Evolutionary conservation across 345 rosid species (phyloP).

Genomic region (Eucalyptus sp.): DNA sequence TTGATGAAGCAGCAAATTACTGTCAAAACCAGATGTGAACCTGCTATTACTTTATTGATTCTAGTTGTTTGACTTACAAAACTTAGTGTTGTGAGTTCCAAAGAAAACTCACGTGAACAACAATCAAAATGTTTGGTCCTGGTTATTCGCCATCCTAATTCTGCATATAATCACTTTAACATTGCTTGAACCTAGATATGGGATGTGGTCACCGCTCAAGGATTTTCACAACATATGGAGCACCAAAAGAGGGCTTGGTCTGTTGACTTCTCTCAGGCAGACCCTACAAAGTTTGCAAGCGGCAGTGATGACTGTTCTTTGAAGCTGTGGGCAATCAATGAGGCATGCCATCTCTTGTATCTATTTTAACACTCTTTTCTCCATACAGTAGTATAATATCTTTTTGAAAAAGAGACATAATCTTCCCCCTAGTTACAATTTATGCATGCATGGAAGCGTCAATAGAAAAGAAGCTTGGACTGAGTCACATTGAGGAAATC

Average conservation of each 20-base stretch:
- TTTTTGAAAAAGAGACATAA: not conserved
- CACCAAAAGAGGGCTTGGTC: slow-evolving; percentile 92
- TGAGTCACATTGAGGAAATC: not conserved
- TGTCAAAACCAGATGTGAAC: not conserved
- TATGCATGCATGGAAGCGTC: not conserved
- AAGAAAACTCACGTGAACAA: not conserved
- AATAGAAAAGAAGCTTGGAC: not conserved
- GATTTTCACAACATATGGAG: slow-evolving; percentile 49
- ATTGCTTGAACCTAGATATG: slow-evolving; percentile 39
- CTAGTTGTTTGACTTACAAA: not conserved
- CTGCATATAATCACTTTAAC: not conserved
- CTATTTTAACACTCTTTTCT: not conserved
- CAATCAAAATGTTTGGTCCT: not conserved
- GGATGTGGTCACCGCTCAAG: slow-evolving; percentile 83
- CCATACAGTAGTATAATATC: not conserved
- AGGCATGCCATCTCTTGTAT: slow-evolving; percentile 18
- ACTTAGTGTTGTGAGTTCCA: not conserved
- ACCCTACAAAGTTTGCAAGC: slow-evolving; percentile 78
- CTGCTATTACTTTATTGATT: not conserved
- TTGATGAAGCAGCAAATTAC: not conserved
- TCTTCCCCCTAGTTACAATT: not conserved
- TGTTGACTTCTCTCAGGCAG: slow-evolving; percentile 76
- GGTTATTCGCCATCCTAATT: not conserved
- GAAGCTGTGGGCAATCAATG: slow-evolving; percentile 83
- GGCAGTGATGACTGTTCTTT: slow-evolving; percentile 90